These are phyloP conservation scores for Lasiosphaeria hispida DNA, from an alignment of 495 filamentous ascomycete genomes.

Conservation along the genomic window DNA sequence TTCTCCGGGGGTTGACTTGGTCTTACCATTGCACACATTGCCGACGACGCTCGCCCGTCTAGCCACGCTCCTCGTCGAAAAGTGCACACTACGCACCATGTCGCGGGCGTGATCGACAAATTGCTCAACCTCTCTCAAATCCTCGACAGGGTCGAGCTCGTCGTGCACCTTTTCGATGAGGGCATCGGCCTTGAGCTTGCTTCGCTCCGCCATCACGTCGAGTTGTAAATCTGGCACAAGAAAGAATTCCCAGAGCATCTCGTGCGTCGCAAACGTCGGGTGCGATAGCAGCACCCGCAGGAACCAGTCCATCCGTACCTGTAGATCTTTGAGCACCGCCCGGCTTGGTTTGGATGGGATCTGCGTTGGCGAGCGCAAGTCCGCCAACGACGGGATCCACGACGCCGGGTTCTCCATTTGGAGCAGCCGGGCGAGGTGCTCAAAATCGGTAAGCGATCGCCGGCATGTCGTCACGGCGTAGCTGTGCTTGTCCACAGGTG, in stretches of 20 bases:
- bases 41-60: conserved; percentile 62
- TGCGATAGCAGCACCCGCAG: conserved; percentile 81
- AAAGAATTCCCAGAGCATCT: conserved; percentile 99
- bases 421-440: conserved; percentile 84
- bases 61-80: conserved; percentile 74
- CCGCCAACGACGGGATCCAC: conserved; percentile 79
- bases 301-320: conserved; percentile 82
- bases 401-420: conserved; percentile 90
- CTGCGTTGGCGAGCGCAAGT: conserved; percentile 84
- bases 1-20: background rate
- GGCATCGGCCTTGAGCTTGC: conserved; percentile 77
- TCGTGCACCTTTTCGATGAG: conserved; percentile 81
- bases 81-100: conserved; percentile 78
- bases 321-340: conserved; percentile 80
- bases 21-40: conserved; percentile 55
- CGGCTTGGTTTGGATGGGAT: conserved; percentile 88
- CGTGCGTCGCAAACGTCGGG: conserved; percentile 92
- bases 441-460: conserved; percentile 86
- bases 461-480: conserved; percentile 93
- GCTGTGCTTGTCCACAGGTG: conserved; percentile 60
- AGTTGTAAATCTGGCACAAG: conserved; percentile 91
- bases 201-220: conserved; percentile 85
- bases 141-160: conserved; percentile 79
- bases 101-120: conserved; percentile 88
- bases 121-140: conserved; percentile 87